Base-by-base conservation (phyloP, 179 eudicot species). In the Beta corolliflora region DNA sequence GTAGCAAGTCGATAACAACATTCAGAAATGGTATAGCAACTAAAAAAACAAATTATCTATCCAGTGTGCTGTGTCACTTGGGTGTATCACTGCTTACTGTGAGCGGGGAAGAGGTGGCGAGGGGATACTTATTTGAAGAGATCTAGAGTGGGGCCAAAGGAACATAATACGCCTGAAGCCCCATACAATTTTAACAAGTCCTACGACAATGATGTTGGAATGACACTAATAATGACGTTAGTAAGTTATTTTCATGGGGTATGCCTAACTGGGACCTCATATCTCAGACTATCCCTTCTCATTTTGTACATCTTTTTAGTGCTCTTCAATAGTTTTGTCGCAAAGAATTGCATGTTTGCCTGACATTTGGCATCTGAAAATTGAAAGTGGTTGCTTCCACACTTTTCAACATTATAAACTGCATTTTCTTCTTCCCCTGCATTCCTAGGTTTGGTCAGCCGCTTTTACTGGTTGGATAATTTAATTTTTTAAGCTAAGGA, bases 221-320 rank as follows among this genome's bases (percentile, higher is more conserved):
- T 75, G 68, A 75, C 67, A 75, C n/a, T 48, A 48, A 41, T 45
- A 45, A n/a, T 63, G 72, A 46, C 25, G 48, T 21, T 77, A 46
- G 4, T 46, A 31, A 15, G 48, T n/a, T 56, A n/a, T 25, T 23
- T 7, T 23, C 19, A 64, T 77, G 72, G 46, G 16, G n/a, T 52
- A 23, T 55, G 19, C 79, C 67, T 59, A 52, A 41, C n/a, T 59
- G 44, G 52, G 54, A 10, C 55, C 29, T 41, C 44, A 36, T 45
- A 0, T 3, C 56, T 48, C 23, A 5, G 15, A 36, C 41, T 2
- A 36, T 36, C 41, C 4, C 1, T 36, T 36, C 41, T 36, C 4
- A 36, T 36, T 36, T 36, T 60, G 18, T 21, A 50, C 75, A n/a
- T 12, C 3, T 18, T 69, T 55, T 25, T 16, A 55, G 46, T 74